These are phyloP conservation scores for Breviolum minutum DNA, from an alignment of 73 alveolate species.

Conservation along the genomic window DNA sequence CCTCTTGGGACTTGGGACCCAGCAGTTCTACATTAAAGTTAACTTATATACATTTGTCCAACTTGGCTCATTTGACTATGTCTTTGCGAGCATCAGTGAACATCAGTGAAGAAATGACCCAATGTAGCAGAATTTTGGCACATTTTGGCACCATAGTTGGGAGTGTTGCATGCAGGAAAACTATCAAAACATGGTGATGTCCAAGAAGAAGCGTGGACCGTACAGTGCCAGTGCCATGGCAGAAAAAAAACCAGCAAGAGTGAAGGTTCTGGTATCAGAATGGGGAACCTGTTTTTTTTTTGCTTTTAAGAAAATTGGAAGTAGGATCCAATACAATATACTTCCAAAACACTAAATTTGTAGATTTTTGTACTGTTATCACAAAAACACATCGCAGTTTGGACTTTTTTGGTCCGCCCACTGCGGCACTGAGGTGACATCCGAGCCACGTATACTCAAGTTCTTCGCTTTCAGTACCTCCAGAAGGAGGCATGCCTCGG, in stretches of 20 bases:
- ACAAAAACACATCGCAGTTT: not conserved
- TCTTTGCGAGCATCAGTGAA: too few relatives aligned
- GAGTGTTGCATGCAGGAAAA: slow-evolving; percentile 18
- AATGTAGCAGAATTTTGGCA: too few relatives aligned
- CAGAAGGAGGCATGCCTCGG: slow-evolving; percentile 65
- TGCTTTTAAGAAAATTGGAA: not conserved
- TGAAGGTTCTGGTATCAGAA: not conserved
- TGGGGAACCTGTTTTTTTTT: not conserved
- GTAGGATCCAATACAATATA: not conserved
- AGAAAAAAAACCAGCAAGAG: not conserved
- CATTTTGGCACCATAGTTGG: too few relatives aligned
- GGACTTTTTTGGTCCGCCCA: not conserved
- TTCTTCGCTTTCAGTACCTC: slow-evolving; percentile 93
- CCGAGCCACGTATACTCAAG: slow-evolving; percentile 93
- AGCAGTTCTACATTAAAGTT: too few relatives aligned
- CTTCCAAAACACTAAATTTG: not conserved
- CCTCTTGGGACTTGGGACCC: too few relatives aligned
- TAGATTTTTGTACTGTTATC: not conserved
- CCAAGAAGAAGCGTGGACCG: slow-evolving; percentile 95
- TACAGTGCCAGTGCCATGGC: slow-evolving; percentile 81
- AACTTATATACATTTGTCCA: too few relatives aligned
- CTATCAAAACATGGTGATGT: slow-evolving; percentile 93
- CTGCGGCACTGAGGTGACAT: slow-evolving; percentile 38
- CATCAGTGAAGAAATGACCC: too few relatives aligned
- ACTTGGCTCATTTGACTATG: too few relatives aligned